Percentiles rank a stretch among this genome's conserved stretches.
phyloP scores from a whole-genome alignment of 129 eudicot genomes.

The sunflower (Helianthus annuus) region DNA sequence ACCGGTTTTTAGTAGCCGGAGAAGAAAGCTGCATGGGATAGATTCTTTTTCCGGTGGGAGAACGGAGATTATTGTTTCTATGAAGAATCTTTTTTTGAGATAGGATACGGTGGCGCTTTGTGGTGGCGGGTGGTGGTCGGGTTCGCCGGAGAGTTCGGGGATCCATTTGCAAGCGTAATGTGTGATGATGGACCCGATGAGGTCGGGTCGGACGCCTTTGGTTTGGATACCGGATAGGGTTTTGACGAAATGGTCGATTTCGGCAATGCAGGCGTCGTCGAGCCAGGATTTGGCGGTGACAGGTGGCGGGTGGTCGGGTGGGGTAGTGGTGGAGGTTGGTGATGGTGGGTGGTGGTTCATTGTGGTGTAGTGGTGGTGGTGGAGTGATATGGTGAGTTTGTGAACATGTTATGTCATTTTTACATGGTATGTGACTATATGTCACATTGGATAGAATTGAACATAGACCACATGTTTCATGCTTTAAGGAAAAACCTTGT shows the following conservation, averaged over 20 bases:
- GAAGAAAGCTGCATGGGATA: constrained; percentile 65
- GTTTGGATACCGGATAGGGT: constrained; percentile 55
- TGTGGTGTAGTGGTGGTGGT: background rate
- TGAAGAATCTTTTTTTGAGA: constrained; percentile 58
- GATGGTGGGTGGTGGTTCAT: constrained; percentile 11
- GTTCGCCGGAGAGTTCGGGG: constrained; percentile 56
- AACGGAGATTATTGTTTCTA: constrained; percentile 59
- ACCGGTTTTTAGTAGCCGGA: constrained; percentile 58
- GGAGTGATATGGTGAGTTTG: background rate
- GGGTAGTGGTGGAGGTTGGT: constrained; percentile 17
- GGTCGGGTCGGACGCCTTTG: constrained; percentile 65
- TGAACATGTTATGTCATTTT: constrained; percentile 16
- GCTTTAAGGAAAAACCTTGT: background rate
- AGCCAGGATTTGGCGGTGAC: constrained; percentile 45
- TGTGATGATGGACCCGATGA: constrained; percentile 72
- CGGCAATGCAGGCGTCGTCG: constrained; percentile 54
- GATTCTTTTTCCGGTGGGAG: constrained; percentile 78
- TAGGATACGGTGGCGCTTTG: constrained; percentile 50
- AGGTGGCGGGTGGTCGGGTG: constrained; percentile 27
- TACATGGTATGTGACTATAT: constrained; percentile 4
- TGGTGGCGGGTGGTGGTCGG: constrained; percentile 26
- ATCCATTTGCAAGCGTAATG: constrained; percentile 80
- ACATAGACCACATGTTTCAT: constrained; percentile 29
- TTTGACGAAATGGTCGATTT: constrained; percentile 63
- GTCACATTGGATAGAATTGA: constrained; percentile 28